Evolutionary conservation across 2,329 filamentous ascomycete genomes (phyloP).

Genomic region (Fusarium secorum): DNA sequence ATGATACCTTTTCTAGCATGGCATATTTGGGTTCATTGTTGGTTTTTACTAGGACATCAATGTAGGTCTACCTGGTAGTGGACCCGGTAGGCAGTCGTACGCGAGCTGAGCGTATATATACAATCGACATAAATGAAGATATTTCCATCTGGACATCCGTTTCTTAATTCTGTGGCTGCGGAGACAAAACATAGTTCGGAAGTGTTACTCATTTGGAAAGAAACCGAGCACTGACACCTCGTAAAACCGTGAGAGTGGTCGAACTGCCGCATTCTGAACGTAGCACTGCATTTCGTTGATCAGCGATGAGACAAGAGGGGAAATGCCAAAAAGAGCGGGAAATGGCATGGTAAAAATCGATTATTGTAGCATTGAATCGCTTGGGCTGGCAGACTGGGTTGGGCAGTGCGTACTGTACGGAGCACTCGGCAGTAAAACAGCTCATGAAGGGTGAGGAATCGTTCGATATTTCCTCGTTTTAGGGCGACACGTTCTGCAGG

Average conservation of each 20-base stretch:
- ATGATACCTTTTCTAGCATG: constrained; percentile 38
- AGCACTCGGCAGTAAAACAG: constrained; percentile 26
- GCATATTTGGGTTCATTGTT: constrained; percentile 25
- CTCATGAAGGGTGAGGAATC: constrained; percentile 26
- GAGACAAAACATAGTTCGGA: neutral
- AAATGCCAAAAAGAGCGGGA: neutral
- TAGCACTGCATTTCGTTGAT: neutral
- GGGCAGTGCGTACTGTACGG: constrained; percentile 28
- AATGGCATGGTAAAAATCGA: constrained; percentile 16
- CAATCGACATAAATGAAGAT: constrained; percentile 18
- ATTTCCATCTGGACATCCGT: neutral
- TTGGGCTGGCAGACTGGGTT: constrained; percentile 6
- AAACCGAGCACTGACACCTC: neutral
- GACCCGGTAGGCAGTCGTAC: neutral
- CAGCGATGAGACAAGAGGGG: neutral
- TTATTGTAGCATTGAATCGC: constrained; percentile 20
- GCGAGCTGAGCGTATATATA: constrained; percentile 8
- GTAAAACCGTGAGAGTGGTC: neutral
- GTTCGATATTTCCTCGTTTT: constrained; percentile 25
- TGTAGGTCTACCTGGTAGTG: constrained; percentile 7
- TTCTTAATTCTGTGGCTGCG: neutral
- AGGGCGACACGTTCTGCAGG: constrained; percentile 14
- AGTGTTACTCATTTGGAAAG: neutral
- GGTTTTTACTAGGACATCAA: constrained; percentile 1
- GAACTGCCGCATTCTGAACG: neutral